Evolutionary conservation across 2,329 filamentous ascomycete species (phyloP).

Genomic region (Plectosphaerella cucumerina): DNA sequence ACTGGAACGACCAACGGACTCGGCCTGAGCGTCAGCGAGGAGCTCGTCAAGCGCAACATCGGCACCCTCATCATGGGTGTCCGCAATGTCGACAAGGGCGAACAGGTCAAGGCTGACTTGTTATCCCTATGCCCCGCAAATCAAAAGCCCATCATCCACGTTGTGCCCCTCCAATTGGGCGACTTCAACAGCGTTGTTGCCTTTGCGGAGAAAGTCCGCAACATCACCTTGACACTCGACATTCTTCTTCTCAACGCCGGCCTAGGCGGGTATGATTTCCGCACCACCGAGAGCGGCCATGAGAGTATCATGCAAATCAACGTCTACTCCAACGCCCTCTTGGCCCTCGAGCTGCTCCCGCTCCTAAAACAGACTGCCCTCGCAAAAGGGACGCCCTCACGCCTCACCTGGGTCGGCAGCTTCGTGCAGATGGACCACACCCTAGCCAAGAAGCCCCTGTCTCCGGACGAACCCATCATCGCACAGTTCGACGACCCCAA

Average conservation of each 20-base stretch:
- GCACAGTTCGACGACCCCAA: slow-evolving; percentile 3
- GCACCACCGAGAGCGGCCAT: slow-evolving; percentile 12
- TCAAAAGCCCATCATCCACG: slow-evolving; percentile 9
- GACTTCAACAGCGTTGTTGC: slow-evolving; percentile 9
- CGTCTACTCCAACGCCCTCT: slow-evolving; percentile 20
- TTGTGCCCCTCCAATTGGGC: slow-evolving; percentile 13
- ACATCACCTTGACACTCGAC: slow-evolving; percentile 7
- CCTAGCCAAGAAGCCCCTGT: not conserved
- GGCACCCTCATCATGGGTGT: slow-evolving; percentile 35
- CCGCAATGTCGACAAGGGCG: slow-evolving; percentile 23
- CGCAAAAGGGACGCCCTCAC: not conserved
- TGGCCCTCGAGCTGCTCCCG: slow-evolving; percentile 15
- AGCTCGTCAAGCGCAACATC: slow-evolving; percentile 28
- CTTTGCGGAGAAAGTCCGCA: slow-evolving; percentile 8
- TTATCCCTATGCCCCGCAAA: slow-evolving; percentile 7
- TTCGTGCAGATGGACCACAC: slow-evolving; percentile 8
- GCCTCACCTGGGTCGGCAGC: slow-evolving; percentile 16
- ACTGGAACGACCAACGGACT: slow-evolving; percentile 40
- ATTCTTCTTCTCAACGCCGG: slow-evolving; percentile 15
- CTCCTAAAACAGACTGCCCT: slow-evolving; percentile 11
- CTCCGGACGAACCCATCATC: not conserved
- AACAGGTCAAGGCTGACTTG: slow-evolving; percentile 14
- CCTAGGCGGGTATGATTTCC: slow-evolving; percentile 4
- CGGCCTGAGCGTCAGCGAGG: slow-evolving; percentile 32
- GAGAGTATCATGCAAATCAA: slow-evolving; percentile 21